phyloP scores from a whole-genome alignment of 2,329 filamentous ascomycete genomes.

The Aureobasidium sp. region DNA sequence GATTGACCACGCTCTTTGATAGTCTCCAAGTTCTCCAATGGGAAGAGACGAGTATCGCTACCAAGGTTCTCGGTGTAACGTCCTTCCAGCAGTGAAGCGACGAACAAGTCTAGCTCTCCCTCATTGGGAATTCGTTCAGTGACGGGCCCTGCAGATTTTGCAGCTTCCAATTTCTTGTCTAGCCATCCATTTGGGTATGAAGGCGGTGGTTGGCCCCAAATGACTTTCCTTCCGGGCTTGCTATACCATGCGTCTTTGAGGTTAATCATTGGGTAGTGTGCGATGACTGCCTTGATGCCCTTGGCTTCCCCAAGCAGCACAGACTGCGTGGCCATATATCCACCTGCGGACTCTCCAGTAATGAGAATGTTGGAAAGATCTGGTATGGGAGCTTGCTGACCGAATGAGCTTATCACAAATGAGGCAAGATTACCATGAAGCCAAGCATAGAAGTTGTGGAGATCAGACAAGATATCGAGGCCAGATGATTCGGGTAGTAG shows the following conservation, averaged over 20 bases:
- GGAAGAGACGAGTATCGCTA: constrained; percentile 22
- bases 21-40: constrained; percentile 25
- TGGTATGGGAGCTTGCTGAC: constrained; percentile 12
- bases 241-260: not conserved
- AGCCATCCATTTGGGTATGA: constrained; percentile 11
- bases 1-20: constrained; percentile 7
- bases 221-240: constrained; percentile 14
- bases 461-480: constrained; percentile 41
- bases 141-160: constrained; percentile 8
- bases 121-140: constrained; percentile 10
- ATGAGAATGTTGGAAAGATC: constrained; percentile 28
- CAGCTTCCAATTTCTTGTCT: not conserved
- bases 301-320: constrained; percentile 21
- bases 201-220: constrained; percentile 7
- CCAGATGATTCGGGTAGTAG: constrained; percentile 44
- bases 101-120: constrained; percentile 16
- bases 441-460: constrained; percentile 45
- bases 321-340: constrained; percentile 32
- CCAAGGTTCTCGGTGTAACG: constrained; percentile 16
- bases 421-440: constrained; percentile 19
- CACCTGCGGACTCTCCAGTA: constrained; percentile 34
- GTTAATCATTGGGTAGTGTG: constrained; percentile 30
- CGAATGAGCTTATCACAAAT: not conserved
- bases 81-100: constrained; percentile 19
- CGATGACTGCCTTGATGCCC: constrained; percentile 21